These are phyloP conservation scores for Leptodontidium sp. DNA, from an alignment of 2,329 filamentous ascomycete species.

Conservation along the genomic window DNA sequence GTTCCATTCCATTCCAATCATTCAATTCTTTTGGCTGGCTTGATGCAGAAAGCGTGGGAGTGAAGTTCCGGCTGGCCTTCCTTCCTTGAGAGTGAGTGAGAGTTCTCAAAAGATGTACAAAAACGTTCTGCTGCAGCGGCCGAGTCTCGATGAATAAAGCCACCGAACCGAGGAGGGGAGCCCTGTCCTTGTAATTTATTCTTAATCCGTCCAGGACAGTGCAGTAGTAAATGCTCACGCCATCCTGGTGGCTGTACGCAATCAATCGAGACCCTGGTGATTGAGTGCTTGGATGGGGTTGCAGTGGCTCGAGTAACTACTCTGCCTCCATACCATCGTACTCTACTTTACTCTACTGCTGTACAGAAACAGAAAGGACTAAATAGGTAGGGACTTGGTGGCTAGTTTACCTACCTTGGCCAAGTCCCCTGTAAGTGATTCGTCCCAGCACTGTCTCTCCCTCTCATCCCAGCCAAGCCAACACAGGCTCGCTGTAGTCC, in stretches of 20 bases:
- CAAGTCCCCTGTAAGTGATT: not conserved
- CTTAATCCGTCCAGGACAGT: no score
- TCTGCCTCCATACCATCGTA: not conserved
- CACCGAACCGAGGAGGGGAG: slow-evolving; percentile 17
- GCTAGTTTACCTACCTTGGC: not conserved
- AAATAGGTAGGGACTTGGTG: not conserved
- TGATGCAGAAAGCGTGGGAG: slow-evolving; percentile 23
- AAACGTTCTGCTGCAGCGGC: slow-evolving; percentile 34
- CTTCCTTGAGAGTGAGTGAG: slow-evolving; percentile 2
- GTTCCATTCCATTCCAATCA: no score
- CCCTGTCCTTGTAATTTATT: not conserved
- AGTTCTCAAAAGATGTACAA: slow-evolving; percentile 27
- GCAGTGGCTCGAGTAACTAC: not conserved
- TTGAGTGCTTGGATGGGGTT: slow-evolving; percentile 12
- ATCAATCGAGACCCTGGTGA: not conserved
- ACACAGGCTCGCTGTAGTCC: not conserved
- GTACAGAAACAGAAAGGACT: not conserved
- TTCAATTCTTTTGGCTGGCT: not conserved
- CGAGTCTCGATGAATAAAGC: slow-evolving; percentile 20
- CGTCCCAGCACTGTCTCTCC: not conserved
- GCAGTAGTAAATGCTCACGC: not conserved
- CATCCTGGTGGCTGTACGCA: not conserved
- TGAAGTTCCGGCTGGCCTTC: slow-evolving; percentile 27
- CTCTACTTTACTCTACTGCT: not conserved
- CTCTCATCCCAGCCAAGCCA: not conserved